These are phyloP conservation scores for Chrysopogon serrulatus DNA, from an alignment of 176 grass and related monocot species.

Conservation along the genomic window DNA sequence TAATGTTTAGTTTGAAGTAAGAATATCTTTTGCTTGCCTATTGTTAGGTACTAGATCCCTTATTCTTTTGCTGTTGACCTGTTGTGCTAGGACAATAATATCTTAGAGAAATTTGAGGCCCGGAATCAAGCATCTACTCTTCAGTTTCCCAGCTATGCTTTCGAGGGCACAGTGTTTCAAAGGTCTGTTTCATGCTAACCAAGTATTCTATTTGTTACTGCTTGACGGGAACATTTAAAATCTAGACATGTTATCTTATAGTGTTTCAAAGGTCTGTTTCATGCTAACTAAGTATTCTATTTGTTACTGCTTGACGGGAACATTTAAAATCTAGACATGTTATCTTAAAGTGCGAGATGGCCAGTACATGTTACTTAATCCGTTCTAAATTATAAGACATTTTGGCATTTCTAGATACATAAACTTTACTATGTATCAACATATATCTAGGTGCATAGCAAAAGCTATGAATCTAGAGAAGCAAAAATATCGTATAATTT, in stretches of 20 bases:
- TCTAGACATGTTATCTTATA: background rate
- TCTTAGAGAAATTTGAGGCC: conserved; percentile 65
- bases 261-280: conserved; percentile 49
- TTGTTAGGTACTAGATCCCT: background rate
- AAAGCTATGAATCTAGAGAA: too few species aligned
- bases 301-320: background rate
- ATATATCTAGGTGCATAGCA: too few species aligned
- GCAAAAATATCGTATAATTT: too few species aligned
- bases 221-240: background rate
- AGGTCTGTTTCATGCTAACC: conserved; percentile 29
- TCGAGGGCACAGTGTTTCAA: conserved; percentile 68
- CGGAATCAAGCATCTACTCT: conserved; percentile 77
- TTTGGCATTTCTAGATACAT: too few species aligned
- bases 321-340: background rate
- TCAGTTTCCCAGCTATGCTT: conserved; percentile 67
- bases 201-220: background rate
- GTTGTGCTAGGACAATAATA: conserved; percentile 62
- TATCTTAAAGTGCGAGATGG: background rate
- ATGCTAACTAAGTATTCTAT: background rate
- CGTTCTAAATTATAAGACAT: too few species aligned
- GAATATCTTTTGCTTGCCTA: background rate
- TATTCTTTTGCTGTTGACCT: background rate
- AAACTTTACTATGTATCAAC: too few species aligned
- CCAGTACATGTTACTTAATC: background rate
- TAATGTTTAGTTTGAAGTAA: background rate